phyloP scores from a whole-genome alignment of 768 basidiomycete species.

The Serendipita sp. region DNA sequence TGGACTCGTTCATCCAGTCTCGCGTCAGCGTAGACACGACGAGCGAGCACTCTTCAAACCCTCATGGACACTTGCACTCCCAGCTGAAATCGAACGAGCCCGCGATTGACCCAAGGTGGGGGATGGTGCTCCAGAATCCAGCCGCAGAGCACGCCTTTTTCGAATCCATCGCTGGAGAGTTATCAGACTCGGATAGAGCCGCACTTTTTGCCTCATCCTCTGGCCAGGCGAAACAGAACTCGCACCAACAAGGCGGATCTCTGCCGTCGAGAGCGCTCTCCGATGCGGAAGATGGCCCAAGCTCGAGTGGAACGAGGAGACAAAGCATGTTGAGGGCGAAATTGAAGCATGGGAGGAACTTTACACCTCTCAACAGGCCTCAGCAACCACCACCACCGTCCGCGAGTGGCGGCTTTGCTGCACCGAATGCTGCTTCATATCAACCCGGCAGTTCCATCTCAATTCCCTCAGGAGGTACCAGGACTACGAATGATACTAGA shows the following conservation, averaged over 20 bases:
- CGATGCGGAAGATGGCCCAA: neutral
- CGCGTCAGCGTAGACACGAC: neutral
- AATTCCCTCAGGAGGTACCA: neutral
- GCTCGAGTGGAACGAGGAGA: neutral
- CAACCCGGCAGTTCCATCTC: neutral
- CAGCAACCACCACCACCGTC: neutral
- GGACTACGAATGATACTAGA: neutral
- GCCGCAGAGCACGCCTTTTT: neutral
- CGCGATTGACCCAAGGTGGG: conserved; percentile 3
- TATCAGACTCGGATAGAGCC: neutral
- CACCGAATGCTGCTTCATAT: neutral
- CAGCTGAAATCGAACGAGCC: neutral
- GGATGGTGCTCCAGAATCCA: neutral
- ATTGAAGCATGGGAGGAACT: neutral
- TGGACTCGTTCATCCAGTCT: neutral
- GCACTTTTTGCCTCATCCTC: neutral
- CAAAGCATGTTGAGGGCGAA: neutral
- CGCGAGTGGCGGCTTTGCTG: neutral
- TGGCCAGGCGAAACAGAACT: neutral
- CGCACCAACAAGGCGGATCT: too few species aligned
- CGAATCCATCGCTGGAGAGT: neutral
- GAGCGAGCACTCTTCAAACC: neutral
- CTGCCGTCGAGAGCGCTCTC: neutral
- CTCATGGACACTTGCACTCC: neutral
- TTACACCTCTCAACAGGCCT: neutral